phyloP scores from a whole-genome alignment of 1,284 basidiomycete species.

The Cerrena zonata region DNA sequence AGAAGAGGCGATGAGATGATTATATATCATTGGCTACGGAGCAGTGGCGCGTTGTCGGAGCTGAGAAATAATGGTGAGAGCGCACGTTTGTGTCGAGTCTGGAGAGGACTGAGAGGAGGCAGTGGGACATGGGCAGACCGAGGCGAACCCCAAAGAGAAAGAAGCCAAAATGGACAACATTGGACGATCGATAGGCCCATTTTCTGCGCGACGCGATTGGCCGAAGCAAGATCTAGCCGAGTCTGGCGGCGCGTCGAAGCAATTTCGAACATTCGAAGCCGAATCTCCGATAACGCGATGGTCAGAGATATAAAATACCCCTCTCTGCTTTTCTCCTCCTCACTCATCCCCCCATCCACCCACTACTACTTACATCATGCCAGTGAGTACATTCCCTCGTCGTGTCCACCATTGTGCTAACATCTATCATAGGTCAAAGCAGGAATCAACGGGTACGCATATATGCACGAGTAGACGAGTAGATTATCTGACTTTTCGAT shows the following conservation, averaged over 20 bases:
- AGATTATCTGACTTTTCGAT: constrained; percentile 14
- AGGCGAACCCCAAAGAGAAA: no score
- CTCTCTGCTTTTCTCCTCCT: neutral
- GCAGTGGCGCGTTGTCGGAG: no score
- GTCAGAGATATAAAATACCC: neutral
- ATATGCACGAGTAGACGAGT: constrained; percentile 12
- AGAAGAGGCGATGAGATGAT: no score
- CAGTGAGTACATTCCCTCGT: neutral
- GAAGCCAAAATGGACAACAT: no score
- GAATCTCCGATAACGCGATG: constrained; percentile 9
- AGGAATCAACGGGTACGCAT: constrained; percentile 91
- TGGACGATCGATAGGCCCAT: no score
- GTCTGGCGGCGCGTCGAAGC: neutral
- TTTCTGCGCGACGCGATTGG: neutral
- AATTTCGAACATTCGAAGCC: neutral
- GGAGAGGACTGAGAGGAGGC: no score
- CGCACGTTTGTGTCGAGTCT: no score
- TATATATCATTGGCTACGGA: no score
- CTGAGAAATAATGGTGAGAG: no score
- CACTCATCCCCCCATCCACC: neutral
- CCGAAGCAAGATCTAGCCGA: constrained; percentile 1
- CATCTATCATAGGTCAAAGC: constrained; percentile 58
- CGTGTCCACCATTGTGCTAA: neutral
- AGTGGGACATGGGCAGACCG: no score
- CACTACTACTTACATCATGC: neutral